Base-by-base conservation (phyloP, 2,329 filamentous ascomycete species). In the Aspergillus sp. region DNA sequence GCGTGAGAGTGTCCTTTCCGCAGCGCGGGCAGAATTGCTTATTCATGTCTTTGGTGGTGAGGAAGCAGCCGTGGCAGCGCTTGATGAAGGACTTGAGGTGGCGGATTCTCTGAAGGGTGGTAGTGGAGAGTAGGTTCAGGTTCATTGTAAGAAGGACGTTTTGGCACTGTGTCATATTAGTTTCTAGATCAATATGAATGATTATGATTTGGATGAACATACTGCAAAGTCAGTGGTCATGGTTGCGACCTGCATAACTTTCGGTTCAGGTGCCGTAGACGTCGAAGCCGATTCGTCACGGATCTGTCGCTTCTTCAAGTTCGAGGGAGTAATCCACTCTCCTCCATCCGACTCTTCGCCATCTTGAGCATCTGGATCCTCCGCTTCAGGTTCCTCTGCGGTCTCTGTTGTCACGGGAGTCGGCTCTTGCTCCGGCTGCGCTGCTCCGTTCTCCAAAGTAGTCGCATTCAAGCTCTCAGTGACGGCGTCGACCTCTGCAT, bases 191-290 rank as follows among this genome's bases (percentile, higher is more conserved):
- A 25, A 13, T 30, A 43, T 43, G 12, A 4, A 49, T 60, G 39
- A 60, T 49, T 7, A 39, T 15, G 17, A 17, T 20, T n/a, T 20
- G 10, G 2, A 12, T 43, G 25, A 19, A 59, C 66, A 50, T 88
- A 98, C 95, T 47, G 93, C 91, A 70, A 88, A 97, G 74, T 98
- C 93, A 48, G 86, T 90, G 1, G 93, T 97, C 63, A 97, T 85
- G 41, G 91, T 84, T n/a, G 90, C 91, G 13, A 88, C 88, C 68
- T 94, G 85, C 58, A 96, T 85, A 10, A 81, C 82, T 52, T 80
- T 80, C 32, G 80, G 76, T 46, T 81, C 75, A 1, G 77, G 66
- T 50, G 75, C 67, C 43, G 76, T 70, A 37, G 76, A 70, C 17
- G 74, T 67, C 1, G 74, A 67, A 5, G 70, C 71, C 19, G 73